These are phyloP conservation scores for Entrophospora sp. DNA, from an alignment of 192 early-diverging fungal genomes.

Conservation along the genomic window DNA sequence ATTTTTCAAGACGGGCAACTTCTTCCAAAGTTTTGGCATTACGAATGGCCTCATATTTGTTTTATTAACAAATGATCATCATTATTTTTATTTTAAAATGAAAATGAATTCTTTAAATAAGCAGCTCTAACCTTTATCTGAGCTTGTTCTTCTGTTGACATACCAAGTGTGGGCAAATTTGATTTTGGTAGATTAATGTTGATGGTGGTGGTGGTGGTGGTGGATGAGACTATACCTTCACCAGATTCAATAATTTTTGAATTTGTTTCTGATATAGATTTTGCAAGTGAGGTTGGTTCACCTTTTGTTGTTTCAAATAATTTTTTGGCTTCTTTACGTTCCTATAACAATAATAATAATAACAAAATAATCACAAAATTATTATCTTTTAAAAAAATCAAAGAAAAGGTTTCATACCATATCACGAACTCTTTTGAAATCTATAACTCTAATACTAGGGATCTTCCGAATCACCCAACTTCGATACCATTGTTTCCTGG, in stretches of 20 bases:
- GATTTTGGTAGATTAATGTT: conserved; percentile 36
- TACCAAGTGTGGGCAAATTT: conserved; percentile 45
- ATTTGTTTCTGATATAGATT: conserved; percentile 54
- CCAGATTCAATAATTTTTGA: conserved; percentile 84
- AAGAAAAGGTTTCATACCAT: conserved; percentile 35
- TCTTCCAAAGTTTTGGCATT: conserved; percentile 72
- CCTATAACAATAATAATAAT: conserved; percentile 35
- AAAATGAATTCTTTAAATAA: conserved; percentile 33
- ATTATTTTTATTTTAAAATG: conserved; percentile 62
- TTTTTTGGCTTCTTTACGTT: conserved; percentile 68
- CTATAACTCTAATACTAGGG: conserved; percentile 68
- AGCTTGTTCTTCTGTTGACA: conserved; percentile 57
- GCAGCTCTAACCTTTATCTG: conserved; percentile 42
- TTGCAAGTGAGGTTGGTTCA: conserved; percentile 51
- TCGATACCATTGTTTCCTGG: conserved; percentile 73
- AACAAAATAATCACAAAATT: background rate
- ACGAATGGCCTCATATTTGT: conserved; percentile 48
- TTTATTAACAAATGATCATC: background rate
- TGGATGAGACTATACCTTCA: conserved; percentile 50
- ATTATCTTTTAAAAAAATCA: background rate
- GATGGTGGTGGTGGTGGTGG: too few species aligned
- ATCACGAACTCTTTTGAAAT: conserved; percentile 73
- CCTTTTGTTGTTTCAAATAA: conserved; percentile 68
- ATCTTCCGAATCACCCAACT: conserved; percentile 76
- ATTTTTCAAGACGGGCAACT: conserved; percentile 58